Percentiles rank a stretch among this genome's conserved stretches.
These are phyloP conservation scores for Penicillium sp. DNA, from an alignment of 2,329 filamentous ascomycete genomes.

Conservation along the genomic window DNA sequence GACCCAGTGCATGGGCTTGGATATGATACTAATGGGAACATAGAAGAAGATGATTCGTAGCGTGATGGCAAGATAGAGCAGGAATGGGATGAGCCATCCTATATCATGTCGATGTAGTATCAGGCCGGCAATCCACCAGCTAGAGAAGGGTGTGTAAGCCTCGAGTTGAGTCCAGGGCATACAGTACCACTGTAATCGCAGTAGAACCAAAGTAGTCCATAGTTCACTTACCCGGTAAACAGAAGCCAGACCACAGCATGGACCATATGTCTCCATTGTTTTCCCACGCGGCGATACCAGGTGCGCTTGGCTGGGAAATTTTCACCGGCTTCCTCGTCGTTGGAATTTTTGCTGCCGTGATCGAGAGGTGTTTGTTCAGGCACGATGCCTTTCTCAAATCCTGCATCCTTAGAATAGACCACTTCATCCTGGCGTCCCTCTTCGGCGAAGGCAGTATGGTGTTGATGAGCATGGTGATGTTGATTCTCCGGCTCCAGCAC, in stretches of 20 bases:
- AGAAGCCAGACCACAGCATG: slow-evolving; percentile 52
- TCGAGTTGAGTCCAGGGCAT: slow-evolving; percentile 5
- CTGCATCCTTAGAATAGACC: slow-evolving; percentile 50
- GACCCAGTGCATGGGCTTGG: slow-evolving; percentile 63
- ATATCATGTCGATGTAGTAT: slow-evolving; percentile 69
- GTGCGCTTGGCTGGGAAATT: slow-evolving; percentile 31
- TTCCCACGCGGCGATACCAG: slow-evolving; percentile 28
- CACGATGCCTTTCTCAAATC: slow-evolving; percentile 41
- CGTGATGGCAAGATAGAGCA: slow-evolving; percentile 73
- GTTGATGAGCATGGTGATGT: slow-evolving; percentile 43
- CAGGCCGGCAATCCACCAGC: slow-evolving; percentile 76
- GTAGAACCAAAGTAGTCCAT: slow-evolving; percentile 11
- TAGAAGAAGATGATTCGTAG: slow-evolving; percentile 74
- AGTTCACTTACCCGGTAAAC: slow-evolving; percentile 54
- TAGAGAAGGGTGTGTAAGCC: slow-evolving; percentile 28
- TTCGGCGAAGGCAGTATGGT: slow-evolving; percentile 40
- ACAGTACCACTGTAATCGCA: background rate
- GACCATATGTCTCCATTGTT: slow-evolving; percentile 37
- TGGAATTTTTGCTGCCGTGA: slow-evolving; percentile 33
- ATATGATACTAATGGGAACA: slow-evolving; percentile 66
- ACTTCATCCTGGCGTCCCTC: slow-evolving; percentile 46
- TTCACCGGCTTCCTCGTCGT: slow-evolving; percentile 44
- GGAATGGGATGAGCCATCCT: slow-evolving; percentile 82
- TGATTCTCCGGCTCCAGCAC: slow-evolving; percentile 40
- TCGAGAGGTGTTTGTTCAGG: slow-evolving; percentile 41